Conservation (phyloP, 192 early-diverging fungal genomes). For the Coemansia sp. region DNA sequence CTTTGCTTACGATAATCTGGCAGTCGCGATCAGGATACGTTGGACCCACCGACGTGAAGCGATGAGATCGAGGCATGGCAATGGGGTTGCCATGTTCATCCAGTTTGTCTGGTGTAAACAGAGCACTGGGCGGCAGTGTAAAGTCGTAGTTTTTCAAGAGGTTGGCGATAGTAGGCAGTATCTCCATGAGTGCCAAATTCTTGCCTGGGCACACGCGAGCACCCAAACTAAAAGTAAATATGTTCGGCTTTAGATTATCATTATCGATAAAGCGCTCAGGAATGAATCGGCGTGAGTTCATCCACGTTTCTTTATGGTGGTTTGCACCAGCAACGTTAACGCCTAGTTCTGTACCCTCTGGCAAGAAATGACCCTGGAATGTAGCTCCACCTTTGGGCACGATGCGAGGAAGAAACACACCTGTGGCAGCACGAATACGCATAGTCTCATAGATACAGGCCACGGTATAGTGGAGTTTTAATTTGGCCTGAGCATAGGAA, state of each 20-base stretch:
- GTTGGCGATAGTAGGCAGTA: slow-evolving; percentile 24
- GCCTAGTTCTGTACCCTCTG: slow-evolving; percentile 18
- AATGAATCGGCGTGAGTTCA: slow-evolving; percentile 19
- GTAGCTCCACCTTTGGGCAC: slow-evolving; percentile 29
- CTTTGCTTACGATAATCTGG: slow-evolving; percentile 12
- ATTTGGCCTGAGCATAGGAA: slow-evolving; percentile 28
- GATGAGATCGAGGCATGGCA: slow-evolving; percentile 23
- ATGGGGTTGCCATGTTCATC: slow-evolving; percentile 15
- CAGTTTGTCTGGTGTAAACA: slow-evolving; percentile 12
- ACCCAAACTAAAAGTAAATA: slow-evolving; percentile 42
- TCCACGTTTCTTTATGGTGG: slow-evolving; percentile 14
- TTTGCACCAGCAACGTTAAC: slow-evolving; percentile 33
- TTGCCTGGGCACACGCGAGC: slow-evolving; percentile 36
- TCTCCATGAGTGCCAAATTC: slow-evolving; percentile 31
- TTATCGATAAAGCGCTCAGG: slow-evolving; percentile 36
- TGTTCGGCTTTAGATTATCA: neutral
- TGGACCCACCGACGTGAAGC: slow-evolving; percentile 15
- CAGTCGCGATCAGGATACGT: slow-evolving; percentile 35
- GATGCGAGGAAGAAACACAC: slow-evolving; percentile 18
- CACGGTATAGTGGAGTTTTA: slow-evolving; percentile 29
- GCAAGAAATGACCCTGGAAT: slow-evolving; percentile 33
- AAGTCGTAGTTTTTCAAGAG: slow-evolving; percentile 32
- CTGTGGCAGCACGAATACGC: slow-evolving; percentile 30
- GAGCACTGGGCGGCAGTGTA: slow-evolving; percentile 2
- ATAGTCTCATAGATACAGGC: slow-evolving; percentile 49